These are phyloP conservation scores for Pythium phragmitis DNA, from an alignment of 352 stramenopile species.

Conservation along the genomic window DNA sequence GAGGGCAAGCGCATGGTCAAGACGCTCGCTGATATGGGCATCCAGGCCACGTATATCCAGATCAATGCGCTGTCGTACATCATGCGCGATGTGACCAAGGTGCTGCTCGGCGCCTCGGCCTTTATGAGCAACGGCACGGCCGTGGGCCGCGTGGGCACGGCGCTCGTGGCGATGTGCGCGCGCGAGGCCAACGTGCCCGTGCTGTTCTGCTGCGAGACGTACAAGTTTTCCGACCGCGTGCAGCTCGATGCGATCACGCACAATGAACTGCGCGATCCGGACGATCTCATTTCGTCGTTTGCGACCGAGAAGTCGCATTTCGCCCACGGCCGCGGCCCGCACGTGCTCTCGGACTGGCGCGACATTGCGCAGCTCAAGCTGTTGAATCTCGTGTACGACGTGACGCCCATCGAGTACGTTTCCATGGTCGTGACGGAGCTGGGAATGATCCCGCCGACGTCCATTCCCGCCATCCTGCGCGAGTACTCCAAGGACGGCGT, in stretches of 20 bases:
- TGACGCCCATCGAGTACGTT: slow-evolving; percentile 96
- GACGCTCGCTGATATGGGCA: slow-evolving; percentile 58
- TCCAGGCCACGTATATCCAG: slow-evolving; percentile 92
- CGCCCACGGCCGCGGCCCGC: slow-evolving; percentile 28
- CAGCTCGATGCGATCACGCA: slow-evolving; percentile 97
- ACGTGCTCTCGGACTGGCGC: slow-evolving; percentile 85
- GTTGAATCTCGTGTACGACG: slow-evolving; percentile 93
- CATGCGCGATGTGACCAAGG: slow-evolving; percentile 96
- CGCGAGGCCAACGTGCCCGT: slow-evolving; percentile 93
- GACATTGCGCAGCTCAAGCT: slow-evolving; percentile 73
- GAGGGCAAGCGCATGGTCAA: slow-evolving; percentile 84
- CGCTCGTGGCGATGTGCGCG: slow-evolving; percentile 91
- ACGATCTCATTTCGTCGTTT: slow-evolving; percentile 75
- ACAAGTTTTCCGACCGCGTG: slow-evolving; percentile 96
- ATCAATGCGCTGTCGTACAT: slow-evolving; percentile 95
- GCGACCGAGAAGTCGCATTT: slow-evolving; percentile 52
- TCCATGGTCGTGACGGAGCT: slow-evolving; percentile 97
- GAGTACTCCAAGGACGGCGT: slow-evolving; percentile 86
- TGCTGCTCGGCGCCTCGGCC: slow-evolving; percentile 93
- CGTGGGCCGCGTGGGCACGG: slow-evolving; percentile 89
- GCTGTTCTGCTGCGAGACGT: slow-evolving; percentile 98
- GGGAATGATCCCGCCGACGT: slow-evolving; percentile 97
- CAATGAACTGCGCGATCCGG: slow-evolving; percentile 97
- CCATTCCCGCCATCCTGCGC: slow-evolving; percentile 95
- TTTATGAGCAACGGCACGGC: slow-evolving; percentile 96